Evolutionary conservation across 2,329 filamentous ascomycete genomes (phyloP).

Genomic region (Colletotrichum spaethianum): DNA sequence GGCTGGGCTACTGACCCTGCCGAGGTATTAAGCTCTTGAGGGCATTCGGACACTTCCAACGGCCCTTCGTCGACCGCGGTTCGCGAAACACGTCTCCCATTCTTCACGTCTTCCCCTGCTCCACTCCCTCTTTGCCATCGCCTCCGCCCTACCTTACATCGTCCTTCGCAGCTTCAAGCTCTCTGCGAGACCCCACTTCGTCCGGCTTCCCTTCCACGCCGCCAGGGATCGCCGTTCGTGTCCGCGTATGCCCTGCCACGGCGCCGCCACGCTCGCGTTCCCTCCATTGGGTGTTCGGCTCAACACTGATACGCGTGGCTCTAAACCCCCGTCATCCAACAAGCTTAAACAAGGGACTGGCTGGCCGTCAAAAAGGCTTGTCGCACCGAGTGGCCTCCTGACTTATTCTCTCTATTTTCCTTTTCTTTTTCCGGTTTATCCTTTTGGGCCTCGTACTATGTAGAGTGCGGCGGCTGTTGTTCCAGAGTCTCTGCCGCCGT

Average conservation of each 20-base stretch:
- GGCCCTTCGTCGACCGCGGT: neutral
- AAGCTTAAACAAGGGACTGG: conserved; percentile 32
- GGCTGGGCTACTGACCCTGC: neutral
- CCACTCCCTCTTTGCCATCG: neutral
- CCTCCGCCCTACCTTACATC: conserved; percentile 3
- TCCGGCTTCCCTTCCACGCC: neutral
- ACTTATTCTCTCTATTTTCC: neutral
- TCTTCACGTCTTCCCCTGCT: neutral
- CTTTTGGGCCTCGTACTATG: neutral
- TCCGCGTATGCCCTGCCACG: conserved; percentile 32
- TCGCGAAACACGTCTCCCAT: neutral
- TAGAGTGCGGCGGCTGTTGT: conserved; percentile 1
- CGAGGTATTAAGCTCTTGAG: neutral
- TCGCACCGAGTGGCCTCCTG: neutral
- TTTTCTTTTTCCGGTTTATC: neutral
- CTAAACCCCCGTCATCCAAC: neutral
- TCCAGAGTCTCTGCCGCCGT: neutral
- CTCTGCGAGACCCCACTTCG: conserved; percentile 1
- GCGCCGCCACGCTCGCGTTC: neutral
- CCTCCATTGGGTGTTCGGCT: neutral
- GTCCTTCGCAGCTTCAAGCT: conserved; percentile 4
- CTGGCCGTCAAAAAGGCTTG: neutral
- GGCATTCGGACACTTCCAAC: neutral
- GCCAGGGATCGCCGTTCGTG: conserved; percentile 22
- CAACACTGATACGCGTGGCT: neutral